These are phyloP conservation scores for Sporothrix sp. DNA, from an alignment of 2,329 filamentous ascomycete genomes.

Conservation along the genomic window DNA sequence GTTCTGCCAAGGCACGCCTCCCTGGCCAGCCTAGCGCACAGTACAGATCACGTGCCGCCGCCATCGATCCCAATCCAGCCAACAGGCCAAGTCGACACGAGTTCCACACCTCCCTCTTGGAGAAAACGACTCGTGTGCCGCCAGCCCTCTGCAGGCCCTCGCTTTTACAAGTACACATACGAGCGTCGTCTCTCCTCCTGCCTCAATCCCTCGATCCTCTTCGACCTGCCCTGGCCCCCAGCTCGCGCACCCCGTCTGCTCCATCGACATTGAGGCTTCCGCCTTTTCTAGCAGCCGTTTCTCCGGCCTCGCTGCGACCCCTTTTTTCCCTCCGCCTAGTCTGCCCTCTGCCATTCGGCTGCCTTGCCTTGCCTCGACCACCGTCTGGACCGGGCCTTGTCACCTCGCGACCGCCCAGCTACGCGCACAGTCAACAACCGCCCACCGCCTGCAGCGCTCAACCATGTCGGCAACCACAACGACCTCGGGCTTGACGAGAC, in stretches of 20 bases:
- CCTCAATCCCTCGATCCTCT: not conserved
- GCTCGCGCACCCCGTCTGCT: not conserved
- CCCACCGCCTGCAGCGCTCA: too few species aligned
- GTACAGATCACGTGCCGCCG: too few species aligned
- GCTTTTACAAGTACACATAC: not conserved
- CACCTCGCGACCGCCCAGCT: too few species aligned
- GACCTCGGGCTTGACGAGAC: constrained; percentile 44
- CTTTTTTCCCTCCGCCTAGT: not conserved
- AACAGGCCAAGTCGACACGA: not conserved
- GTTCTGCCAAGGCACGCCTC: too few species aligned
- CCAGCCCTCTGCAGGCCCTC: not conserved
- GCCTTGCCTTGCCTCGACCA: not conserved
- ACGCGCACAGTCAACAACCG: not conserved
- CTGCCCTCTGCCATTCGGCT: not conserved
- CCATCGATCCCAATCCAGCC: too few species aligned
- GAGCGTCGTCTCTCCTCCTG: not conserved
- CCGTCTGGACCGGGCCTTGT: too few species aligned
- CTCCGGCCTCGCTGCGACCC: too few species aligned
- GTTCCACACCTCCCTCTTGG: constrained; percentile 1
- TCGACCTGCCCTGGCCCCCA: not conserved
- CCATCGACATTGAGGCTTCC: not conserved
- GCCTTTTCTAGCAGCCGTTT: too few species aligned
- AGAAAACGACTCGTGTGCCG: constrained; percentile 8
- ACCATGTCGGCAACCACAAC: constrained; percentile 16
- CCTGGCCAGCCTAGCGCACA: too few species aligned